phyloP scores from a whole-genome alignment of 116 monocot genomes.

The Dioscorea cayenensis region DNA sequence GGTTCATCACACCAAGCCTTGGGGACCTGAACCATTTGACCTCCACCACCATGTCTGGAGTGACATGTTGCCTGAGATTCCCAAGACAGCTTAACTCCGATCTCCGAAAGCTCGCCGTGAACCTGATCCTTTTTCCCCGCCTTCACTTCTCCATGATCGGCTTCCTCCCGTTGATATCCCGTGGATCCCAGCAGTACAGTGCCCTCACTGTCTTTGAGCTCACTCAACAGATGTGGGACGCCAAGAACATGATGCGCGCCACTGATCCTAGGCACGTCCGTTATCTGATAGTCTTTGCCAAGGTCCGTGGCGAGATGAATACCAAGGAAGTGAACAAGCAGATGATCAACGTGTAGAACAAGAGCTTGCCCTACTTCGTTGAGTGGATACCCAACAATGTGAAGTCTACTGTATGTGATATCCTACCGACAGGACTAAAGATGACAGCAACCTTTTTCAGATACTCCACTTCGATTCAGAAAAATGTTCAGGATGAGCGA shows the following conservation, averaged over 20 bases:
- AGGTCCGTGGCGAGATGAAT: conserved; percentile 64
- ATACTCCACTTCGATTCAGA: conserved; percentile 42
- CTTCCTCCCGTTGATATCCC: conserved; percentile 41
- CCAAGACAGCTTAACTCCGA: conserved; percentile 62
- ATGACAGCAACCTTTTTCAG: conserved; percentile 60
- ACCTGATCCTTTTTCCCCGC: conserved; percentile 60
- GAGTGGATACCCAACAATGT: conserved; percentile 94
- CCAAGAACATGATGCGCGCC: conserved; percentile 82
- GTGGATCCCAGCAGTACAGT: conserved; percentile 53
- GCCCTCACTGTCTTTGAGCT: conserved; percentile 69
- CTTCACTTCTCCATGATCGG: conserved; percentile 66
- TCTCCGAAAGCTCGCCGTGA: conserved; percentile 57
- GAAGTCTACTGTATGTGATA: conserved; percentile 79
- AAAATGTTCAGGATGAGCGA: conserved; percentile 39
- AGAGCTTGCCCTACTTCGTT: conserved; percentile 87
- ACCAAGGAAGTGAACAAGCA: too few relatives aligned
- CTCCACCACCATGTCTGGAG: too few relatives aligned
- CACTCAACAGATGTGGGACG: conserved; percentile 75
- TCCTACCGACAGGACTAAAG: conserved; percentile 50
- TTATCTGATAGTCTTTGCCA: conserved; percentile 45
- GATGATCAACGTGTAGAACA: conserved; percentile 88
- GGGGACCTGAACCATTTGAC: too few relatives aligned
- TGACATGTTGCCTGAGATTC: conserved; percentile 63
- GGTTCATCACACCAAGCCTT: too few relatives aligned
- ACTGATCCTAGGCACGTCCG: conserved; percentile 64